Base-by-base conservation (phyloP, 257 asterid genomes). In the Vinca minor region DNA sequence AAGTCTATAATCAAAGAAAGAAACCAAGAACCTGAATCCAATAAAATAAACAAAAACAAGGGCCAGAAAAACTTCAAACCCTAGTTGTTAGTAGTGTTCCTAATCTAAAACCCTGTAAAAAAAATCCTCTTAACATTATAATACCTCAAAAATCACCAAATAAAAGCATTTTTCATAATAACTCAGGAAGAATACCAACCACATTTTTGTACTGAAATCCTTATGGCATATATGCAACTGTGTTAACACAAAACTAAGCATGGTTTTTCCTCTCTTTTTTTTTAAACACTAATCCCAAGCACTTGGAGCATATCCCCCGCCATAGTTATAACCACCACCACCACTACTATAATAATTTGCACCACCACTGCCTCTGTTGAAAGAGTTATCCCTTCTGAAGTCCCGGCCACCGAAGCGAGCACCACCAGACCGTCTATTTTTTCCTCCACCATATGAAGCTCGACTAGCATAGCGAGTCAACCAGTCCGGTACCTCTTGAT, bases 401-500 rank as follows among this genome's bases (percentile, higher is more conserved):
- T 88, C 96, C 41, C 96, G 92, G 26, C 81, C 81, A 14, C 97
- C 95, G 23, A 87, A 87, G 38, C 94, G 87, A 8, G 80, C 83
- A 23, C 95, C 94, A 0, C 94, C 94, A 39, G 83, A 57, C 44
- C 94, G 86, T 78, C 82, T 76, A 67, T 67, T 77, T 72, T 71
- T 86, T 68, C 86, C 82, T 53, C 78, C 75, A 39, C 84, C 92
- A 35, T 73, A 89, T 8, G 87, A 77, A 64, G 77, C 60, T 56
- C 96, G 86, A 65, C 82, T 79, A 20, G 87, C 93, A 74, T 66
- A 78, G 62, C 91, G 80, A 55, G 77, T 73, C 85, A 89, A 63
- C 96, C 96, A 89, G 13, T 87, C 95, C 2, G 96, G 96, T 46
- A 89, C 96, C 69, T 86, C 95, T 69, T 89, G 96, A 70, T 86